Evolutionary conservation across 1,284 basidiomycete species (phyloP), one percentile per base, ranked within the genome.

Genomic region (Ganoderma lingzhi): DNA sequence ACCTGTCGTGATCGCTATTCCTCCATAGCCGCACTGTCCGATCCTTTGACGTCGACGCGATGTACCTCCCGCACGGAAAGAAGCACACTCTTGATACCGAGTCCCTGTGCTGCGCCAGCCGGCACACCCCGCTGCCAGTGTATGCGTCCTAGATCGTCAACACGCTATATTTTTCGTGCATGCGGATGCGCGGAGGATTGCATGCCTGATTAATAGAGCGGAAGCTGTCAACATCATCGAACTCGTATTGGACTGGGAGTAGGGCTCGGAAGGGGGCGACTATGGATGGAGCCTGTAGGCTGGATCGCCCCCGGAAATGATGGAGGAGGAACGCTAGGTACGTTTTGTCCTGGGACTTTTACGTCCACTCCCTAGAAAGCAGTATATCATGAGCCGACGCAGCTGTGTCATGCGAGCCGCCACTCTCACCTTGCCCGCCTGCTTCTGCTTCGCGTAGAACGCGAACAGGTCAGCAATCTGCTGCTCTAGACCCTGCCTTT

Each of bases 381-480:
- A 42, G 23, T 51, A 28, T 51, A 41, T 28, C 23, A 19, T 60
- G 19, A 60, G 58, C 48, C 14, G 23, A 51, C 9, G 48, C 8
- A 12, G 23, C 5, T 12, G 23, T 14, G 28, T 37, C 37, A 23
- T 23, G 48, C 48, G 8, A 39, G 41, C n/a, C 32, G 6, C 45
- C 62, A 39, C 28, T 15, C 35, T 63, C n/a, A 51, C 44, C 44
- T 63, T 63, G 9, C 45, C 62, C 44, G 45, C 79, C 74, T 86
- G 85, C 75, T 87, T 89, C 74, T 92, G 90, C 74, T 89, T 91
- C n/a, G 88, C 86, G 75, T 92, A 90, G 76, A 92, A 92, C 2
- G 88, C 84, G 75, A 92, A 91, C 55, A 93, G 79, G 72, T 93
- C 91, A 0, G 88, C 88, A 69, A 93, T 92, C 74, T 92, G 90